phyloP scores from a whole-genome alignment of 1,284 basidiomycete species.

The Anthracocystis setariae region DNA sequence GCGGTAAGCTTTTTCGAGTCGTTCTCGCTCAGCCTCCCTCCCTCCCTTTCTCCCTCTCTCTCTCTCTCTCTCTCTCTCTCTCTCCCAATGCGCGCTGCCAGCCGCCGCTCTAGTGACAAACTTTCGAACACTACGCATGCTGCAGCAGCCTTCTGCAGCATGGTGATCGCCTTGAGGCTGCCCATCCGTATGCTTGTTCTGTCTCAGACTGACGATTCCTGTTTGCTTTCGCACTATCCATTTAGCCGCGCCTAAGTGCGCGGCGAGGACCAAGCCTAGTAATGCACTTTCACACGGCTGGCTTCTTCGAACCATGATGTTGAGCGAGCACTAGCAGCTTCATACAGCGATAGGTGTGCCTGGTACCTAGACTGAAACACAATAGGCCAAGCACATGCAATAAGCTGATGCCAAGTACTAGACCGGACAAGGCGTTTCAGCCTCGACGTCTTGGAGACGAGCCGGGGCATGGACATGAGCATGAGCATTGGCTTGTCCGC shows the following conservation, averaged over 20 bases:
- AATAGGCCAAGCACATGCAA: neutral
- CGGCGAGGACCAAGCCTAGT: too few relatives aligned
- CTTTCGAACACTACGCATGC: neutral
- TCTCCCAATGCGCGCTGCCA: too few relatives aligned
- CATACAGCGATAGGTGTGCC: neutral
- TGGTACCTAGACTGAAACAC: neutral
- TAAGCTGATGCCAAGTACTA: constrained; percentile 3
- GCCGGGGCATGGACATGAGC: constrained; percentile 1
- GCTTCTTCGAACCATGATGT: too few relatives aligned
- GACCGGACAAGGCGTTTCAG: constrained; percentile 12
- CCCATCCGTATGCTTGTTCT: too few relatives aligned
- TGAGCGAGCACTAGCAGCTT: neutral
- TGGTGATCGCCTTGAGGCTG: neutral
- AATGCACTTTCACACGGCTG: too few relatives aligned
- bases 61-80: too few relatives aligned
- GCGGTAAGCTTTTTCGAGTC: constrained; percentile 3
- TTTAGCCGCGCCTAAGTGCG: too few relatives aligned
- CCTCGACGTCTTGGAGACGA: constrained; percentile 5
- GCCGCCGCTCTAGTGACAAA: neutral
- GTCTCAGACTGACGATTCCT: too few relatives aligned
- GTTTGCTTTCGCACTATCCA: too few relatives aligned
- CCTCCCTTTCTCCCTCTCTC: neutral
- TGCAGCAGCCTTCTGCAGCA: neutral
- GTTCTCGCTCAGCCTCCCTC: neutral
- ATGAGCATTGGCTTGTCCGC: neutral